Conservation (phyloP, 306 rosid genomes). For the Gillenia trifoliata region DNA sequence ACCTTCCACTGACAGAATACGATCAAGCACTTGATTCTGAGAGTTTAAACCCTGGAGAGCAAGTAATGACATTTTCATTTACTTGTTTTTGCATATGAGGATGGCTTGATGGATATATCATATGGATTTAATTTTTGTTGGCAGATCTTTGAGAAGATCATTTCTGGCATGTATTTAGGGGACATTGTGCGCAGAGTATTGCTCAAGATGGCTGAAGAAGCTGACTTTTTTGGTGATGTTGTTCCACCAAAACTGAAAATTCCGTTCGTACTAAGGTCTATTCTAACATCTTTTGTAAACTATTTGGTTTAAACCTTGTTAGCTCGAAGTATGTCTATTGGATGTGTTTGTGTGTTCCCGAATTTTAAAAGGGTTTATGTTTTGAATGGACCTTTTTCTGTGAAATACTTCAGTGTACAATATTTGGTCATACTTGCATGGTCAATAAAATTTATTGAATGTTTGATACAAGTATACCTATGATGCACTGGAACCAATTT, state of each 20-base stretch:
- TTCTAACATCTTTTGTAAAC: slow-evolving; percentile 1
- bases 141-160: slow-evolving; percentile 87
- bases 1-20: slow-evolving; percentile 86
- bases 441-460: neutral
- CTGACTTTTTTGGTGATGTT: slow-evolving; percentile 73
- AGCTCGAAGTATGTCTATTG: neutral
- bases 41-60: slow-evolving; percentile 96
- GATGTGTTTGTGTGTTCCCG: neutral
- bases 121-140: slow-evolving; percentile 22
- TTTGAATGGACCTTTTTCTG: neutral
- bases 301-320: neutral
- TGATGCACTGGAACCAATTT: neutral
- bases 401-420: neutral
- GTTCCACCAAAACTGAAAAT: slow-evolving; percentile 72
- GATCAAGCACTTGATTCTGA: slow-evolving; percentile 70
- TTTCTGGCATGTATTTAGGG: slow-evolving; percentile 98
- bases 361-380: neutral
- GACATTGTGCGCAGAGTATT: slow-evolving; percentile 83
- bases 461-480: neutral
- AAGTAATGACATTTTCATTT: slow-evolving; percentile 38
- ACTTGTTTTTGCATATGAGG: slow-evolving; percentile 8
- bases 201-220: slow-evolving; percentile 84
- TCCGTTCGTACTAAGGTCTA: slow-evolving; percentile 81
- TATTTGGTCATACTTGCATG: neutral
- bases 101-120: slow-evolving; percentile 19